Conservation (phyloP, 2,329 filamentous ascomycete genomes). For the Fusarium globosum region DNA sequence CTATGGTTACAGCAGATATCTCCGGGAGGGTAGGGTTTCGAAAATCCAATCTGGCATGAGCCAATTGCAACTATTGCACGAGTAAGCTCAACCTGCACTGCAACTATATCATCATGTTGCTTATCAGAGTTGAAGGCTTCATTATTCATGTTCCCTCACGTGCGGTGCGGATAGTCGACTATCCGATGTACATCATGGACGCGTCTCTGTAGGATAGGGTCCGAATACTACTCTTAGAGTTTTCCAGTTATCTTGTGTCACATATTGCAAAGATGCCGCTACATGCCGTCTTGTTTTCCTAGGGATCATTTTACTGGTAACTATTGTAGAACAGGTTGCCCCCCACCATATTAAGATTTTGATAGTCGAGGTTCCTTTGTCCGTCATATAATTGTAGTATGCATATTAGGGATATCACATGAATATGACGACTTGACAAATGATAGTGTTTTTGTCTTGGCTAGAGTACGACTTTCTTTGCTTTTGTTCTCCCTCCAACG, state of each 20-base stretch:
- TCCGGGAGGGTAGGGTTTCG: constrained; percentile 15
- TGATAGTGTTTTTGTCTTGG: neutral
- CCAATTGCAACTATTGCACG: constrained; percentile 14
- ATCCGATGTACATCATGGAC: constrained; percentile 2
- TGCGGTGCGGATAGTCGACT: neutral
- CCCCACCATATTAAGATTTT: neutral
- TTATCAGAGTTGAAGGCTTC: constrained; percentile 1
- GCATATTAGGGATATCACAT: constrained; percentile 15
- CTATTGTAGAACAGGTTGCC: constrained; percentile 8
- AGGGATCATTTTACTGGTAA: neutral
- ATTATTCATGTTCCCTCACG: constrained; percentile 12
- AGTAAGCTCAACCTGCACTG: constrained; percentile 4
- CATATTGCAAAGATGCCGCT: neutral
- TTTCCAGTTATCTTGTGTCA: constrained; percentile 3
- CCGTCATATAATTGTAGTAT: constrained; percentile 18
- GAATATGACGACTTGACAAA: neutral
- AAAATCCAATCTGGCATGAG: neutral
- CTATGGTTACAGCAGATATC: constrained; percentile 11
- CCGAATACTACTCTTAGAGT: constrained; percentile 25
- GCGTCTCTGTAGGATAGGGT: neutral
- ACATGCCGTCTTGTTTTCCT: neutral
- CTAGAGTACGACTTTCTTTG: neutral
- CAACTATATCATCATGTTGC: neutral
- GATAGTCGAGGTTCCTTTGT: constrained; percentile 15
- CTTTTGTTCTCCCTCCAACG: neutral